Percentiles rank a stretch among this genome's conserved stretches.
Evolutionary conservation across 139 green algal species (phyloP).

Genomic region (Micractinium sp.): DNA sequence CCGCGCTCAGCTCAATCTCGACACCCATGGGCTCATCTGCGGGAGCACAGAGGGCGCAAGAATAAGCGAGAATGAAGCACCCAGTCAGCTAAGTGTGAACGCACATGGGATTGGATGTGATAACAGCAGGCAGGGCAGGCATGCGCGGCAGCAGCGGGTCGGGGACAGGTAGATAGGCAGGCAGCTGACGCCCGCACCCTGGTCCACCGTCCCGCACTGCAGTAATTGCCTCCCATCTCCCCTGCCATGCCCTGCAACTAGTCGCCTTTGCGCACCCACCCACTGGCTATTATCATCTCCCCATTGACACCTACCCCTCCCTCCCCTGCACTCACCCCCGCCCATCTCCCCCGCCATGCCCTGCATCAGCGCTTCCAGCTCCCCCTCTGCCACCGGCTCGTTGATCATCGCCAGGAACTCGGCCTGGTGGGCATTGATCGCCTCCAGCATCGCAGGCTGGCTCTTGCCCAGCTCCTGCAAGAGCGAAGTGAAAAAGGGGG

Average conservation of each 20-base stretch:
- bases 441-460: slow-evolving; percentile 88
- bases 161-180: no score
- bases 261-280: no score
- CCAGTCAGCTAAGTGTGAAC: background rate
- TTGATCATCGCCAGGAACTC: slow-evolving; percentile 96
- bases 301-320: no score
- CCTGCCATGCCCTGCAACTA: no score
- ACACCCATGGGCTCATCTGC: slow-evolving; percentile 42
- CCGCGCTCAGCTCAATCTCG: slow-evolving; percentile 75
- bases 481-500: no score
- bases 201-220: no score
- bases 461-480: slow-evolving; percentile 90
- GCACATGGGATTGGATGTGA: background rate
- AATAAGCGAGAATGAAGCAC: background rate
- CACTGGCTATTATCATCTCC: no score
- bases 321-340: background rate
- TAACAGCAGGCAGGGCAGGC: background rate
- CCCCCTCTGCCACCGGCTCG: slow-evolving; percentile 60
- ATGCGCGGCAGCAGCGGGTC: no score
- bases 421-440: slow-evolving; percentile 61
- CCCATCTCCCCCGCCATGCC: slow-evolving; percentile 32
- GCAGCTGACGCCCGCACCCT: no score
- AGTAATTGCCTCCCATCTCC: no score
- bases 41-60: background rate
- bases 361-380: slow-evolving; percentile 48